Base-by-base conservation (phyloP, 2,329 filamentous ascomycete genomes). In the Fusarium bulbicola region DNA sequence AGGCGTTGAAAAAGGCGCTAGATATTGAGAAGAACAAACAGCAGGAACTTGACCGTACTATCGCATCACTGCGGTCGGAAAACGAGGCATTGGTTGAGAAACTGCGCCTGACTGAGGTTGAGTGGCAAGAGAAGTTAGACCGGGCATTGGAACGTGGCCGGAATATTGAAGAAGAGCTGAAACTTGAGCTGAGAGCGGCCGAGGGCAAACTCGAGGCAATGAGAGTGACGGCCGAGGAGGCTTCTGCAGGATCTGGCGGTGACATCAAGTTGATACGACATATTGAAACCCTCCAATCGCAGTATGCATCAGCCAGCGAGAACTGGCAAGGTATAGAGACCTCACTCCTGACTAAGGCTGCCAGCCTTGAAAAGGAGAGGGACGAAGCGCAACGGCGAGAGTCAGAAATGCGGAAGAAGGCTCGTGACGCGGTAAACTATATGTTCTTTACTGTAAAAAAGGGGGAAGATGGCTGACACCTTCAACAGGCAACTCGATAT, bases 311-410 rank as follows among this genome's bases (percentile, higher is more conserved):
- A 61, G 96, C 96, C 3, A 96, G 94, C 75, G 94, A 97, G 79
- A 99, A 99, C 77, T 99, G 97, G 96, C 95, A 98, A 79, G 94
- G 95, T 2, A 97, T 99, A 70, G 95, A 99, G 81, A 90, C 93
- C 15, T 97, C 93, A 6, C 84, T 99, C 37, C 88, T 95, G 57
- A 90, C 93, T 28, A 90, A 95, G 64, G 88, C 96, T 16, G 88
- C 91, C 8, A 92, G 86, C 56, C 85, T 98, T 15, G 96, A 99
- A 81, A 96, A 93, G 79, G 97, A 99, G 81, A 90, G 94, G 63
- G 95, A 98, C 78, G 96, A 99, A 78, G 90, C 93, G 14, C 87
- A 91, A 56, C 91, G 91, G 74, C 91, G 94, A 66, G 96, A 99
- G 83, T 92, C 90, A 10, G 96, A 98, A 43, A 90, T 97, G 82